Conservation (phyloP, 257 asterid genomes). For the Capsicum chinense region DNA sequence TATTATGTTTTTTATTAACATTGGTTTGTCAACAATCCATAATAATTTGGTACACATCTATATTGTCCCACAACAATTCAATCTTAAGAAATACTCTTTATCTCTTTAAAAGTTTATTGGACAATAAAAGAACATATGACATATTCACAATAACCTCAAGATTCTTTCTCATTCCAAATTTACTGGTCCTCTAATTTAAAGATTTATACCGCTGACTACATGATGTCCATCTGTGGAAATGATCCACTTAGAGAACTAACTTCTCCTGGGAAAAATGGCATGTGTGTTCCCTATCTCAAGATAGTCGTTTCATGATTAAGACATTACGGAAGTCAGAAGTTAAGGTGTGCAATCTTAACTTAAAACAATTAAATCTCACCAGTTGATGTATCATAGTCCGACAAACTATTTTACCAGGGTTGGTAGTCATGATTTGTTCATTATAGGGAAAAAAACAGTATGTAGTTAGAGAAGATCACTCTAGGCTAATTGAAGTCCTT, state of each 20-base stretch:
- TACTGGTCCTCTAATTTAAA: constrained; percentile 22
- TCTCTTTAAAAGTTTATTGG: too few relatives aligned
- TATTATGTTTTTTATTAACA: too few relatives aligned
- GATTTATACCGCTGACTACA: constrained; percentile 95
- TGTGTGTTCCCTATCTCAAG: constrained; percentile 90
- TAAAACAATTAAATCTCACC: constrained; percentile 28
- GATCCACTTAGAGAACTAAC: constrained; percentile 95
- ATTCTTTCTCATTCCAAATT: too few relatives aligned
- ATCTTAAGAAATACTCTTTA: too few relatives aligned
- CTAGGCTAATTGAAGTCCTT: not conserved
- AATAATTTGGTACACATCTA: too few relatives aligned
- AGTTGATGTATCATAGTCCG: constrained; percentile 18
- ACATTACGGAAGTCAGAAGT: constrained; percentile 94
- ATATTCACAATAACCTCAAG: too few relatives aligned
- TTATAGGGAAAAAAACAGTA: not conserved
- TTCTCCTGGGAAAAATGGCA: constrained; percentile 99
- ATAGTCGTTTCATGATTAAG: constrained; percentile 96
- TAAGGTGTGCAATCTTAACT: constrained; percentile 61
- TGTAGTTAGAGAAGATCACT: not conserved
- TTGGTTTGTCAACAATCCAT: too few relatives aligned
- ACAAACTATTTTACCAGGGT: constrained; percentile 22
- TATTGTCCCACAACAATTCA: too few relatives aligned
- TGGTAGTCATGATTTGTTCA: constrained; percentile 1
- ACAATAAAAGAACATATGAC: too few relatives aligned
- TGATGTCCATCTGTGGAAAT: constrained; percentile 97